Conservation (phyloP, 495 filamentous ascomycete species). For the Letharia columbiana region DNA sequence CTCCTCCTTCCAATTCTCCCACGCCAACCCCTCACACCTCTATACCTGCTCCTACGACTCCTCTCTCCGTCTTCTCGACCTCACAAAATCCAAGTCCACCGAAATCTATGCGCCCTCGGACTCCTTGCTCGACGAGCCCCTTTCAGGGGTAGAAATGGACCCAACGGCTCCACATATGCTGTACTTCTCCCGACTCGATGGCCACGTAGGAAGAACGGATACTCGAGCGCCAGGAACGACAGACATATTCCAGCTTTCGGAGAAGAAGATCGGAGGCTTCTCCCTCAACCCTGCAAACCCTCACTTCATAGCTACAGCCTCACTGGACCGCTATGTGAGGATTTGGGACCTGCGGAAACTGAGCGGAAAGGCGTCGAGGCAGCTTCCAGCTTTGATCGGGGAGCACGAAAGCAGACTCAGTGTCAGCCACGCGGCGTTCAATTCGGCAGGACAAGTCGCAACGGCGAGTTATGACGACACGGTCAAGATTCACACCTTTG, state of each 20-base stretch:
- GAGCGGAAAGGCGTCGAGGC: conserved; percentile 42
- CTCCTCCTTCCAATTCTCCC: conserved; percentile 67
- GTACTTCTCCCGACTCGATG: conserved; percentile 81
- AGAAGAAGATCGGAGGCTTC: conserved; percentile 96
- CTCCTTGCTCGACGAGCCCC: conserved; percentile 58
- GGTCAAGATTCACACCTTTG: conserved; percentile 81
- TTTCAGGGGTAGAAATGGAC: conserved; percentile 75
- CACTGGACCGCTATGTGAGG: conserved; percentile 78
- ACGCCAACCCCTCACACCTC: conserved; percentile 55
- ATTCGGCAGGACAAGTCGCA: conserved; percentile 68
- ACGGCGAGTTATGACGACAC: conserved; percentile 93
- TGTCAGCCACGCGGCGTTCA: conserved; percentile 87
- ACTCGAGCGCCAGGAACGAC: conserved; percentile 46
- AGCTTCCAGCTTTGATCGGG: conserved; percentile 59
- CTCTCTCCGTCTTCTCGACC: conserved; percentile 78
- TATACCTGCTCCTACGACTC: conserved; percentile 93
- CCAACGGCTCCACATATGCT: conserved; percentile 60
- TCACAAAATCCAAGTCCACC: conserved; percentile 65
- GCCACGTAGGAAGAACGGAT: conserved; percentile 70
- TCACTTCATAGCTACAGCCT: conserved; percentile 83
- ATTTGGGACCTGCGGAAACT: conserved; percentile 91
- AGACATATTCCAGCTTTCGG: conserved; percentile 66
- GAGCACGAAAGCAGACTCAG: conserved; percentile 76
- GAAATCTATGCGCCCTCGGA: conserved; percentile 71
- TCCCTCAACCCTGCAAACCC: conserved; percentile 66